Percentiles rank a stretch among this genome's conserved stretches.
These are phyloP conservation scores for Floccularia luteovirens DNA, from an alignment of 768 basidiomycete species.

Conservation along the genomic window DNA sequence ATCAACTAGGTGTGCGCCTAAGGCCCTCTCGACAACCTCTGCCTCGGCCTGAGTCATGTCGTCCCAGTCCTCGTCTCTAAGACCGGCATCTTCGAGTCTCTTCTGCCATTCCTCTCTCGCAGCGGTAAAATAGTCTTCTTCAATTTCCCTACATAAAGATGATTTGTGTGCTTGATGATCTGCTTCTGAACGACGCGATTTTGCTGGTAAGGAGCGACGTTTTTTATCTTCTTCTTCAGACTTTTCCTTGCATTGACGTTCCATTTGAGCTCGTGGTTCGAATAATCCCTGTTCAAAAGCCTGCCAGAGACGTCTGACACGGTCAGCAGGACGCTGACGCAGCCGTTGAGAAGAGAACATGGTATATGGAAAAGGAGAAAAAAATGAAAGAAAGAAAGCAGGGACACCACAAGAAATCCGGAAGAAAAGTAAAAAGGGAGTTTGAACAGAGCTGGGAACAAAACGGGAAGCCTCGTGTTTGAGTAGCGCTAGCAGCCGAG, in stretches of 20 bases:
- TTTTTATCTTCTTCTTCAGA: conserved; percentile 19
- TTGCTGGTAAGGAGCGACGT: conserved; percentile 13
- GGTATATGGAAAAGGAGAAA: conserved; percentile 9
- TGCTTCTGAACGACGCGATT: conserved; percentile 8
- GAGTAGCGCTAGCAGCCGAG: conserved; percentile 23
- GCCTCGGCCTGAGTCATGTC: conserved; percentile 30
- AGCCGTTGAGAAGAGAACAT: conserved; percentile 7
- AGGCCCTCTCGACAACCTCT: conserved; percentile 21
- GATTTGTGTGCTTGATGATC: conserved; percentile 22
- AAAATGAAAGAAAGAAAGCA: conserved; percentile 18
- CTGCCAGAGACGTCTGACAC: conserved; percentile 25
- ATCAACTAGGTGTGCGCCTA: conserved; percentile 30
- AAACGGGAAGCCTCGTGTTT: conserved; percentile 37
- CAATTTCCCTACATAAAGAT: conserved; percentile 16
- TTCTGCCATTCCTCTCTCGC: conserved; percentile 34
- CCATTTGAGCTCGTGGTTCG: conserved; percentile 14
- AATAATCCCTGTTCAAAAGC: conserved; percentile 25
- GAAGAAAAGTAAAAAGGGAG: conserved; percentile 25
- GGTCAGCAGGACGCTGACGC: conserved; percentile 2
- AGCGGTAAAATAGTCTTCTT: conserved; percentile 21
- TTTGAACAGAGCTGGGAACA: no score
- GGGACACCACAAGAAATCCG: conserved; percentile 22
- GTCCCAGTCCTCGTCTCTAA: conserved; percentile 36
- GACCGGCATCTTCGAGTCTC: conserved; percentile 20
- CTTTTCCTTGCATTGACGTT: conserved; percentile 15